phyloP scores from a whole-genome alignment of 768 basidiomycete genomes.

The Lactarius evosmus region DNA sequence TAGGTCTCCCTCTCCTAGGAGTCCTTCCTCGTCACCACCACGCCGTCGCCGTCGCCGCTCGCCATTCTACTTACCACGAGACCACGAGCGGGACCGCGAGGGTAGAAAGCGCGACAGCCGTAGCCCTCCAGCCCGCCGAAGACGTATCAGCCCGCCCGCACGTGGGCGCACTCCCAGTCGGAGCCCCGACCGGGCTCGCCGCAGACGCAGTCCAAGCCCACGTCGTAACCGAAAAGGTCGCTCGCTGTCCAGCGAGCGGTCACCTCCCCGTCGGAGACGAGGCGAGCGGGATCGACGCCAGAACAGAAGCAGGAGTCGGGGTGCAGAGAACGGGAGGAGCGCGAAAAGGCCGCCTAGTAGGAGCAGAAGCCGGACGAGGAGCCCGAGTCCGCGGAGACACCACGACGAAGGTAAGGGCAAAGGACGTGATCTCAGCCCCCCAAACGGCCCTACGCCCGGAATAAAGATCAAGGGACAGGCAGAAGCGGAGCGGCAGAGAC shows the following conservation, averaged over 20 bases:
- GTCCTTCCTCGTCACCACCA: constrained; percentile 25
- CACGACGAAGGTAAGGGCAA: constrained; percentile 21
- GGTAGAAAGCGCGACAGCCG: constrained; percentile 42
- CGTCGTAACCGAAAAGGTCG: constrained; percentile 30
- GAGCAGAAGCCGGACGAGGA: constrained; percentile 20
- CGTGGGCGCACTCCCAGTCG: constrained; percentile 37
- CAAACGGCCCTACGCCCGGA: constrained; percentile 42
- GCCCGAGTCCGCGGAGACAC: constrained; percentile 21
- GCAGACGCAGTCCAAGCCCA: constrained; percentile 46
- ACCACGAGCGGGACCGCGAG: constrained; percentile 32
- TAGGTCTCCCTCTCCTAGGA: constrained; percentile 26
- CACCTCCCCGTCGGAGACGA: constrained; percentile 28
- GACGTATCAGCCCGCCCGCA: constrained; percentile 31
- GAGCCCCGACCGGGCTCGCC: constrained; percentile 36
- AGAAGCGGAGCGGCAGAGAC: constrained; percentile 49
- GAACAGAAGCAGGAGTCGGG: constrained; percentile 20
- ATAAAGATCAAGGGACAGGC: constrained; percentile 77
- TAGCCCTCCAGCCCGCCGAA: constrained; percentile 47
- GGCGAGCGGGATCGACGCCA: constrained; percentile 12
- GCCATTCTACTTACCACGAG: constrained; percentile 49
- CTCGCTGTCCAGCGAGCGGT: constrained; percentile 39
- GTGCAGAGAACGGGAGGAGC: constrained; percentile 15
- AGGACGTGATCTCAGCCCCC: constrained; percentile 31
- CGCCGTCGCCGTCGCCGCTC: constrained; percentile 43
- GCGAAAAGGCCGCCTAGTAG: constrained; percentile 15